These are phyloP conservation scores for Ceratobasidium sp. DNA, from an alignment of 1,284 basidiomycete species.

Conservation along the genomic window DNA sequence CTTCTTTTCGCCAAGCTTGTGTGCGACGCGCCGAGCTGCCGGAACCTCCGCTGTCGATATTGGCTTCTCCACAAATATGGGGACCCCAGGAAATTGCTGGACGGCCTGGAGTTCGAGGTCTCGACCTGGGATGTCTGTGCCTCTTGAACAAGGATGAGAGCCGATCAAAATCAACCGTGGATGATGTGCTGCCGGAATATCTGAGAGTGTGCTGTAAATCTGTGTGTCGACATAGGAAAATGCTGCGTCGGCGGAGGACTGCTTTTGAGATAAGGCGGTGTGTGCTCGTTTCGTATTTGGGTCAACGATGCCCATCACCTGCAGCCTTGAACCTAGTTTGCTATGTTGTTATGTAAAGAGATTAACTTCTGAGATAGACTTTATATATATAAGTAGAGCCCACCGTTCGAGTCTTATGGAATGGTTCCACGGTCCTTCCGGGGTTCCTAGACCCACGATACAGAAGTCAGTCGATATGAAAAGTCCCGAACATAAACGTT, in stretches of 20 bases:
- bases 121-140: conserved; percentile 79
- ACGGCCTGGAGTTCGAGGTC: conserved; percentile 93
- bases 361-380: not conserved
- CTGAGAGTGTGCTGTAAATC: conserved; percentile 88
- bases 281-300: conserved; percentile 90
- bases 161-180: conserved; percentile 87
- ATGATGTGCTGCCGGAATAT: conserved; percentile 68
- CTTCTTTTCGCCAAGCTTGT: conserved; percentile 76
- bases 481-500: not conserved
- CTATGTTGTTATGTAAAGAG: conserved; percentile 60
- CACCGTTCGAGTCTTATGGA: conserved; percentile 94
- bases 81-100: conserved; percentile 88
- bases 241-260: conserved; percentile 87
- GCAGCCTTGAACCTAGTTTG: conserved; percentile 95
- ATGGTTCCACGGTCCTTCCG: conserved; percentile 93
- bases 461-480: not conserved
- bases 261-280: conserved; percentile 87
- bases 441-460: conserved; percentile 68
- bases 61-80: conserved; percentile 95
- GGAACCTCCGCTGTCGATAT: conserved; percentile 83
- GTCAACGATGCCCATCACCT: conserved; percentile 94
- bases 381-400: conserved; percentile 19
- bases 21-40: conserved; percentile 58
- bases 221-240: conserved; percentile 95
- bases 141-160: conserved; percentile 93